Percentiles rank a stretch among this genome's conserved stretches.
phyloP scores from a whole-genome alignment of 1,284 basidiomycete species.

The Crepidotus sp. region DNA sequence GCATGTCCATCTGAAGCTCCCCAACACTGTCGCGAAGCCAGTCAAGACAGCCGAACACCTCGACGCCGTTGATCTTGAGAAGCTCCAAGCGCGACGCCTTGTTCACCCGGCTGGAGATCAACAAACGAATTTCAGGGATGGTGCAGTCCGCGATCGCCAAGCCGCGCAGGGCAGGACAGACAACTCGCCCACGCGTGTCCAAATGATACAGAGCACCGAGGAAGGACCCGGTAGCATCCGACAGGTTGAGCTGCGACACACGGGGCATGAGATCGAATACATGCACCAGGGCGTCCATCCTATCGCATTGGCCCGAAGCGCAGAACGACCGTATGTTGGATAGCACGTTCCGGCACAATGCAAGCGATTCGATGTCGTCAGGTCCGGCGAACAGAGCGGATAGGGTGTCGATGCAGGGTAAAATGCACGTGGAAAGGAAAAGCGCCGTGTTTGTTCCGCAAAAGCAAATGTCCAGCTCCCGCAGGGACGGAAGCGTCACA shows the following conservation, averaged over 20 bases:
- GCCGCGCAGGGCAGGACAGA: no score
- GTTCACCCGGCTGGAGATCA: no score
- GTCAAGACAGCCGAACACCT: no score
- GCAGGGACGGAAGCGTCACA: not conserved
- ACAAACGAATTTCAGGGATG: no score
- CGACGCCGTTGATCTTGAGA: no score
- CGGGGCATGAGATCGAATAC: not conserved
- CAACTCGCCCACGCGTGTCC: no score
- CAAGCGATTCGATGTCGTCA: not conserved
- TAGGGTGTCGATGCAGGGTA: not conserved
- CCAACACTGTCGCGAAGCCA: no score
- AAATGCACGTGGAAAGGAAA: not conserved
- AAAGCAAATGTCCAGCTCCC: not conserved
- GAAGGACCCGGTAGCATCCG: not conserved
- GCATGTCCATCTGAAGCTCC: no score
- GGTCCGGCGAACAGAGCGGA: not conserved
- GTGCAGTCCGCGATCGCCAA: no score
- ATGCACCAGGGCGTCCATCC: not conserved
- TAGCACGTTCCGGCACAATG: not conserved
- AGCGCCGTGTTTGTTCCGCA: not conserved
- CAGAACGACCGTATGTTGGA: not conserved
- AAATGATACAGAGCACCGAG: no score
- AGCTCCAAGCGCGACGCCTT: no score
- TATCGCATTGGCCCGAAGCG: not conserved
- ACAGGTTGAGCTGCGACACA: not conserved